These are phyloP conservation scores for Schizothecium vesticola DNA, from an alignment of 495 filamentous ascomycete genomes.

Conservation along the genomic window DNA sequence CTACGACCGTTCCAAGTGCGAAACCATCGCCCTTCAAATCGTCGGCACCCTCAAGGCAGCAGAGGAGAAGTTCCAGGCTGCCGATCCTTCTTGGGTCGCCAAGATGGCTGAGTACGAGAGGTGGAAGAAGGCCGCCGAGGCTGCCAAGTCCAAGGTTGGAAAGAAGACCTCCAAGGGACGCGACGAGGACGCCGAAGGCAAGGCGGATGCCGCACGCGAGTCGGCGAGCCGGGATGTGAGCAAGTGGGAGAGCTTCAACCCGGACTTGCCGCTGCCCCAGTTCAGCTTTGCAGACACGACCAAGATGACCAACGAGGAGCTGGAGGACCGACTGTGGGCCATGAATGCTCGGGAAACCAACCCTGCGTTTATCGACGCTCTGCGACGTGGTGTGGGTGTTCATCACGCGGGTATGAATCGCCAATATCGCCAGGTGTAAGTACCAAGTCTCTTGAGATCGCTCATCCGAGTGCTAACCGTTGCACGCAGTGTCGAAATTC, in stretches of 20 bases:
- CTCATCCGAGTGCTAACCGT: constrained; percentile 20
- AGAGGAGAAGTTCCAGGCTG: constrained; percentile 53
- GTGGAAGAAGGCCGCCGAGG: constrained; percentile 42
- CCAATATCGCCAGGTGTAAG: constrained; percentile 57
- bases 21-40: constrained; percentile 47
- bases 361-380: constrained; percentile 45
- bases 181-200: constrained; percentile 11
- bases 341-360: constrained; percentile 41
- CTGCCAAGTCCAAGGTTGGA: constrained; percentile 25
- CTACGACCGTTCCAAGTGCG: constrained; percentile 61
- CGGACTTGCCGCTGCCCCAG: constrained; percentile 51
- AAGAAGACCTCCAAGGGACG: constrained; percentile 39
- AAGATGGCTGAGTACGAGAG: constrained; percentile 48
- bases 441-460: neutral
- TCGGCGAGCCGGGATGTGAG: constrained; percentile 43
- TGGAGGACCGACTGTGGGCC: constrained; percentile 42
- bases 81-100: constrained; percentile 52
- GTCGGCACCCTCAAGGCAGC: constrained; percentile 44
- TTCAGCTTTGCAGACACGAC: constrained; percentile 63
- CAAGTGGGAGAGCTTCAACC: constrained; percentile 58
- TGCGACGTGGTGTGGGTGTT: constrained; percentile 63
- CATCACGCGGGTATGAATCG: constrained; percentile 78
- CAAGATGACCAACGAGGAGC: constrained; percentile 47
- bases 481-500: constrained; percentile 51
- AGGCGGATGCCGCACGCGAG: constrained; percentile 34